These are phyloP conservation scores for Metschnikowia aberdeeniae DNA, from an alignment of 805 yeast genomes.

Conservation along the genomic window DNA sequence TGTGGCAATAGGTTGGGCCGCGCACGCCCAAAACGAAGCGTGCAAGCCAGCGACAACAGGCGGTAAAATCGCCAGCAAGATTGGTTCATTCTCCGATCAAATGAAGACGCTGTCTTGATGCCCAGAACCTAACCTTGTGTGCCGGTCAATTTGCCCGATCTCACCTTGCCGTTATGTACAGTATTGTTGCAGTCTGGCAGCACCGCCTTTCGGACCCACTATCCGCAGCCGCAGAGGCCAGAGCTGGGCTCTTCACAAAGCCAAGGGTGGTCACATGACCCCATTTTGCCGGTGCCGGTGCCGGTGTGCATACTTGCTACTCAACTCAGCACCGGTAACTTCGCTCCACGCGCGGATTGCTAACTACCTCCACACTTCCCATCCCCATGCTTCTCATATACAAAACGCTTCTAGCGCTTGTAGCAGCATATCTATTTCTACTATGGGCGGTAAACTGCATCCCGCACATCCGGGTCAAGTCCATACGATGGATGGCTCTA, in stretches of 20 bases:
- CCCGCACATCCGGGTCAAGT: constrained; percentile 13
- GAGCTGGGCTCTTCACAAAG: no score
- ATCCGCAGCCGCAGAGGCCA: no score
- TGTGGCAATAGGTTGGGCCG: constrained; percentile 7
- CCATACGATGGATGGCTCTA: constrained; percentile 17
- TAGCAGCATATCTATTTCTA: constrained; percentile 3
- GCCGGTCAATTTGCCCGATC: no score
- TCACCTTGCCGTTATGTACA: no score
- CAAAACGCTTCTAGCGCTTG: neutral
- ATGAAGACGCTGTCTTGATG: no score
- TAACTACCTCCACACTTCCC: neutral
- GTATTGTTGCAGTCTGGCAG: no score
- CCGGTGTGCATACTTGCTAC: neutral
- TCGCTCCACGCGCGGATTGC: neutral
- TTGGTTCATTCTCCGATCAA: no score
- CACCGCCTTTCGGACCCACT: no score
- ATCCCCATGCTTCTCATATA: neutral
- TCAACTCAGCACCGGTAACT: constrained; percentile 1
- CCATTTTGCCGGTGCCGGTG: neutral
- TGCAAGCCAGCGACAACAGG: no score
- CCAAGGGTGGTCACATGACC: neutral
- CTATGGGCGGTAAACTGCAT: constrained; percentile 12
- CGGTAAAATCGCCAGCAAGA: no score
- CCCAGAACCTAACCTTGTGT: no score
- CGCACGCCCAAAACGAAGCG: constrained; percentile 4